Conservation (phyloP, 306 rosid genomes). For the Ceratonia siliqua region DNA sequence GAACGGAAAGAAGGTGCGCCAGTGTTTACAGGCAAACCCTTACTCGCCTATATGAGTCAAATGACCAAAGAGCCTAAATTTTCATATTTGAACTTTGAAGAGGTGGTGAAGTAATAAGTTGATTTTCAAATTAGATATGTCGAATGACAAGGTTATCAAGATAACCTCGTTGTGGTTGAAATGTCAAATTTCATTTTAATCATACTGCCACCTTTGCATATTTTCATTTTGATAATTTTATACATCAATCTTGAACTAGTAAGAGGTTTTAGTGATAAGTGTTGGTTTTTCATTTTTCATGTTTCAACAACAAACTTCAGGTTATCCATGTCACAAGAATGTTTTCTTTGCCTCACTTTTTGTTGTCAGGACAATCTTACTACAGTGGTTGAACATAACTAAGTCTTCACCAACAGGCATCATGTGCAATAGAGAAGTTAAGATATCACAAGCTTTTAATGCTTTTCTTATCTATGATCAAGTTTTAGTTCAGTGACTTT, state of each 20-base stretch:
- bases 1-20: too few species aligned
- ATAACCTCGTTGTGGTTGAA: not conserved
- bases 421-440: not conserved
- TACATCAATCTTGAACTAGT: not conserved
- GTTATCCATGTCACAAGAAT: not conserved
- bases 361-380: not conserved
- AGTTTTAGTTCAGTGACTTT: not conserved
- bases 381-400: not conserved
- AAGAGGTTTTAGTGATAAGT: not conserved
- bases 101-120: not conserved
- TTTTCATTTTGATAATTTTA: not conserved
- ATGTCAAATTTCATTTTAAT: slow-evolving; percentile 3
- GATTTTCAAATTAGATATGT: not conserved
- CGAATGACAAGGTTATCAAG: not conserved
- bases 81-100: not conserved
- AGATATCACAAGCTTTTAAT: not conserved
- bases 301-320: not conserved
- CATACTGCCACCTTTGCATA: not conserved
- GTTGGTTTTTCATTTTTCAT: not conserved
- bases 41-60: not conserved
- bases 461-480: not conserved
- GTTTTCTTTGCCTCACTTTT: not conserved
- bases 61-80: not conserved
- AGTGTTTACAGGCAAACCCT: too few species aligned
- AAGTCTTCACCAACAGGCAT: not conserved